Evolutionary conservation across 257 asterid species (phyloP), one percentile per base, ranked within the genome.

Genomic region (Forsythia viridissima): DNA sequence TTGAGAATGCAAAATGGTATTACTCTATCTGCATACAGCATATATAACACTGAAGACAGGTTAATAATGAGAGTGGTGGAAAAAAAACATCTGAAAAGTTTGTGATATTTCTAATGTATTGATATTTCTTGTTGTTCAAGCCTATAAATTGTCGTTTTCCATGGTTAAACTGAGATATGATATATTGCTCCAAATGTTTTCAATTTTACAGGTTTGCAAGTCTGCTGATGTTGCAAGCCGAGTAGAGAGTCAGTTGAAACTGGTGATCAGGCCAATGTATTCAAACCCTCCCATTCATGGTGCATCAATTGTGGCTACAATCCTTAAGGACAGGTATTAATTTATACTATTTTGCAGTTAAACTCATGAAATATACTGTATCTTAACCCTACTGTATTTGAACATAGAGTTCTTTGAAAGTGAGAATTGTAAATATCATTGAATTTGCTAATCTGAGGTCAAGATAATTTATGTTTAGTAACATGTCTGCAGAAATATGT

Each of bases 201-300:
- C n/a, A 52, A 74, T 85, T 65, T 79, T 77, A 10, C 86, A 95
- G 99, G 94, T 95, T 61, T 95, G 98, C 87, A 81, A 83, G 86
- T 81, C 87, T 72, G 89, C 97, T 77, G 96, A 89, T 84, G 98
- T 93, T 83, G 93, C 97, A 21, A 81, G 96, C 85, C 90, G 97
- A 86, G 99, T 95, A 43, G 99, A 95, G 91, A 93, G 98, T 89
- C 99, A 95, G 85, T 80, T 95, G 89, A 95, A 95, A 86, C 74
- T 93, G 87, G 98, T 95, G 77, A 88, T 95, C 82, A 89, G 99
- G 90, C 99, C 99, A 74, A 93, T 95, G 99, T 95, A 92, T 83
- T 95, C 99, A 72, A 95, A 85, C 83, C 99, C 99, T 48, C 99
- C 99, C 51, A 87, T 95, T 74, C 99, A 95, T 44, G 99, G 99